Conservation (phyloP, 1,284 basidiomycete species). For the Thecaphora thlaspeos region DNA sequence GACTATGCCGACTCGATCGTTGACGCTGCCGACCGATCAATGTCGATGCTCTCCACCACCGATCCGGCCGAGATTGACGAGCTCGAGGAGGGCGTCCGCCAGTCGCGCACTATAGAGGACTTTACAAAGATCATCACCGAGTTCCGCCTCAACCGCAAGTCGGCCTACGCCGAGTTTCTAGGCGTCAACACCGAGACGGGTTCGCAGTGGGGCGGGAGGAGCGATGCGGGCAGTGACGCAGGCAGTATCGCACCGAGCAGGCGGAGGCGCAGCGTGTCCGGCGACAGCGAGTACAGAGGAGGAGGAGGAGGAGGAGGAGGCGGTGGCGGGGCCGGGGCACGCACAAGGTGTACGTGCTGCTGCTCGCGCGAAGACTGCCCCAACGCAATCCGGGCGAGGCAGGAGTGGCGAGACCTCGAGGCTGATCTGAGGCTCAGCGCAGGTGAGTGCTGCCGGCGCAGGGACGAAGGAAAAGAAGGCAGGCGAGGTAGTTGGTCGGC, state of each 20-base stretch:
- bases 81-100: slow-evolving; percentile 43
- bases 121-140: slow-evolving; percentile 52
- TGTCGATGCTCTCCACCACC: slow-evolving; percentile 30
- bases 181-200: slow-evolving; percentile 3
- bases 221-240: not conserved
- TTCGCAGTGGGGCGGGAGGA: not conserved
- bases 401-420: slow-evolving; percentile 53
- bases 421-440: slow-evolving; percentile 55
- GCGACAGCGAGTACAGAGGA: not conserved
- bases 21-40: slow-evolving; percentile 6
- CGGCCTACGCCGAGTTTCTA: slow-evolving; percentile 24
- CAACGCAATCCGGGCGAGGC: slow-evolving; percentile 37
- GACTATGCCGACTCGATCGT: slow-evolving; percentile 8
- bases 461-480: not conserved
- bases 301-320: not conserved
- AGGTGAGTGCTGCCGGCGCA: slow-evolving; percentile 4
- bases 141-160: slow-evolving; percentile 41
- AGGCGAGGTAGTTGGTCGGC: too few relatives aligned
- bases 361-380: slow-evolving; percentile 47
- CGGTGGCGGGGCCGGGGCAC: not conserved
- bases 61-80: slow-evolving; percentile 26
- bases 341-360: slow-evolving; percentile 39
- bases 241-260: not conserved
- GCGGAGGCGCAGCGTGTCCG: too few relatives aligned
- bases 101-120: slow-evolving; percentile 49